Evolutionary conservation across 208 protist genomes (phyloP), one percentile per base, ranked within the genome.

Genomic region (Leishmania arabica): DNA sequence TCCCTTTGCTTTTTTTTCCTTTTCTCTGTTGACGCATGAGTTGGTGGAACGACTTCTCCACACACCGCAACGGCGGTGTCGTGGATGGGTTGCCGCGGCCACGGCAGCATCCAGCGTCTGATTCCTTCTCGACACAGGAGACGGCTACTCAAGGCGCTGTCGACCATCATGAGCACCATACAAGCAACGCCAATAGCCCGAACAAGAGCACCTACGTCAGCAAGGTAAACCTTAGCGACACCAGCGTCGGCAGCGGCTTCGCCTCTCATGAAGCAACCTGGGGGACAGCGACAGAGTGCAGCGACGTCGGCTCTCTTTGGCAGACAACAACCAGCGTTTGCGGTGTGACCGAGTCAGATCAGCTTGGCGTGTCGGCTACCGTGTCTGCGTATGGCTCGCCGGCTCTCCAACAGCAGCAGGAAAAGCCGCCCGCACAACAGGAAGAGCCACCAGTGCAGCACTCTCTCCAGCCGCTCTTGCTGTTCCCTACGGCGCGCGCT

Each of bases 1-100:
- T 11, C 51, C 34, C 13, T 19, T 76, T 5, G 24, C 13, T 58
- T 62, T 37, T 34, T 37, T 37, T 58, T 62, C 1, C 1, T 62
- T 40, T 34, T 5, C 17, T 78, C 54, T 62, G 15, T 49, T n/a
- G 70, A 31, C 6, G 21, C 70, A 85, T 85, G 82, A 82, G 82
- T 21, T 85, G 82, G 82, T 85, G 82, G 82, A 85, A 85, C 82
- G 78, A 80, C 70, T 77, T 84, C 37, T 77, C 76, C 17, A 80
- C 81, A 37, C 81, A 80, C 42, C 82, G 82, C 73, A 81, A 65
- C 71, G 65, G 37, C 24, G 31, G 62, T 21, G 19, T 27, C 15
- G 60, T 56, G n/a, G 81, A 84, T 51, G 68, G 76, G 53, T 24
- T 37, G 37, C 37, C 58, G 27, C 81, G 76, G 31, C 49, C 19